Percentiles rank a stretch among this genome's conserved stretches.
phyloP scores from a whole-genome alignment of 306 rosid species.

The Inga leiocalycina region DNA sequence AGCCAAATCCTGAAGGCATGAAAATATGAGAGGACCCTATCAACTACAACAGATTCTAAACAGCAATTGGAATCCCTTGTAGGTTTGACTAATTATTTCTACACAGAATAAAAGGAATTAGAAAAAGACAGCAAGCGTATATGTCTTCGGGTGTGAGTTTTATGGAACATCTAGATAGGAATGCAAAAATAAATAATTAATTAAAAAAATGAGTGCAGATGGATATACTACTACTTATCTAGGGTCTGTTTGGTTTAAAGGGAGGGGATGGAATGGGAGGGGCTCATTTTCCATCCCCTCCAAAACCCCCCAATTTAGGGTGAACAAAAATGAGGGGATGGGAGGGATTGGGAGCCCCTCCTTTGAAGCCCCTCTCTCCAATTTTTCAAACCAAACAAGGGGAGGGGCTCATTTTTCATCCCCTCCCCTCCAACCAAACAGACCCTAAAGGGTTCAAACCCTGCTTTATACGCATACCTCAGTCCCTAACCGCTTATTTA shows the following conservation, averaged over 20 bases:
- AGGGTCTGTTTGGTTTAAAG: too few species aligned
- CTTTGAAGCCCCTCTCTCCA: too few species aligned
- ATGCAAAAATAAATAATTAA: background rate
- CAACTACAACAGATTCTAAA: background rate
- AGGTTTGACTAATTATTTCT: background rate
- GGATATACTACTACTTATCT: conserved; percentile 2
- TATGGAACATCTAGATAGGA: background rate
- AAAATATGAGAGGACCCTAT: conserved; percentile 4
- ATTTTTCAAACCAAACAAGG: too few species aligned
- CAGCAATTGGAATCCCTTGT: background rate
- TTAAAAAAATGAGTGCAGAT: background rate
- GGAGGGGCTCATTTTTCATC: too few species aligned
- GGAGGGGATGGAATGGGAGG: too few species aligned
- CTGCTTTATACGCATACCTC: conserved; percentile 55
- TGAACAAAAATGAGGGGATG: too few species aligned
- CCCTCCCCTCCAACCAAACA: too few species aligned
- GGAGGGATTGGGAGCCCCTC: too few species aligned
- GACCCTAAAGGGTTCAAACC: background rate
- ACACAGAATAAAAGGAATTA: background rate
- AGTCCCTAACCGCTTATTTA: conserved; percentile 91
- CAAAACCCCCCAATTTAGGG: too few species aligned
- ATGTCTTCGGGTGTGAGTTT: background rate
- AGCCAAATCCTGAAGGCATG: conserved; percentile 67
- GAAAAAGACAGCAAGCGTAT: background rate
- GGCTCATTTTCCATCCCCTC: too few species aligned